Conservation (phyloP, 805 yeast species). For the Nakazawaea wyomingensis region DNA sequence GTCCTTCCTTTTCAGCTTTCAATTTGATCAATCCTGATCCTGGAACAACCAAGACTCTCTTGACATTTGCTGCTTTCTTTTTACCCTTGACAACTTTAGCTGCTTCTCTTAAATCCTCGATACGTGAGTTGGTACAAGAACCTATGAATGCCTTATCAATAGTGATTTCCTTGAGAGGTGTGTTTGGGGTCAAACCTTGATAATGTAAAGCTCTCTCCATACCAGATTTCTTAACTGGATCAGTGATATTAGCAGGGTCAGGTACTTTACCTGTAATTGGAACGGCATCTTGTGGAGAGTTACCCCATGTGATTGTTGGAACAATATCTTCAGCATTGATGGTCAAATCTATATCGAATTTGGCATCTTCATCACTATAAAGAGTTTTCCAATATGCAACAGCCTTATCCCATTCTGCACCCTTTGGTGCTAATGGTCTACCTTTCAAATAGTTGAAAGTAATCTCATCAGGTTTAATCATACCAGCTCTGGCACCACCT, state of each 20-base stretch:
- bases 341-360: slow-evolving; percentile 76
- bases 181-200: slow-evolving; percentile 86
- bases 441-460: slow-evolving; percentile 89
- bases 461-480: slow-evolving; percentile 92
- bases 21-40: slow-evolving; percentile 94
- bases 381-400: slow-evolving; percentile 85
- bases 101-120: slow-evolving; percentile 94
- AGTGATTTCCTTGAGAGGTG: slow-evolving; percentile 66
- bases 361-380: slow-evolving; percentile 84
- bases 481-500: slow-evolving; percentile 99
- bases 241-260: slow-evolving; percentile 71
- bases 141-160: slow-evolving; percentile 97
- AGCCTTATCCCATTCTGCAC: slow-evolving; percentile 94
- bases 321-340: slow-evolving; percentile 81
- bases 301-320: slow-evolving; percentile 99
- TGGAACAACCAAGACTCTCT: slow-evolving; percentile 87
- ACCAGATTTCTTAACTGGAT: slow-evolving; percentile 72
- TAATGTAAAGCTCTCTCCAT: slow-evolving; percentile 89
- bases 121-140: slow-evolving; percentile 95
- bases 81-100: slow-evolving; percentile 90
- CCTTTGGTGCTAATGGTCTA: slow-evolving; percentile 92
- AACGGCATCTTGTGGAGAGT: slow-evolving; percentile 97
- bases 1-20: slow-evolving; percentile 93
- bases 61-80: slow-evolving; percentile 76
- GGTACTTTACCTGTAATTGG: slow-evolving; percentile 91